Conservation (phyloP, 208 protist genomes). For the Herpetomonas samuelpessoai region DNA sequence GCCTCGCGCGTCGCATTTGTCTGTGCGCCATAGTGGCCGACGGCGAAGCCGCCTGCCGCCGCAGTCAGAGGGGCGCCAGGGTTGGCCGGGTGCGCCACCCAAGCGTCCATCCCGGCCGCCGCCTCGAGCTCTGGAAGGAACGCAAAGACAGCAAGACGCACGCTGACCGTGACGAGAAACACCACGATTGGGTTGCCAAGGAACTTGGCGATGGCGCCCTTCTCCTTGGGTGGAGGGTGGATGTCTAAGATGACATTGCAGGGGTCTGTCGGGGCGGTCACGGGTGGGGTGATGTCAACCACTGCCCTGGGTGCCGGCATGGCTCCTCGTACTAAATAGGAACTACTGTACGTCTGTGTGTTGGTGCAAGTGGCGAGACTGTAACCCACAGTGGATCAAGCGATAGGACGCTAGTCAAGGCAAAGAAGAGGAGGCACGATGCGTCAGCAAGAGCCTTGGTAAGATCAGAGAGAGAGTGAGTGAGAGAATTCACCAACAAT, state of each 20-base stretch:
- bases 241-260: neutral
- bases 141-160: slow-evolving; percentile 11
- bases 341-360: no score
- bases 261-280: neutral
- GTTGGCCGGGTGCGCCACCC: neutral
- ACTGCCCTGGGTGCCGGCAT: neutral
- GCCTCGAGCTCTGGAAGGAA: neutral
- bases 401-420: no score
- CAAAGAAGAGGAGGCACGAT: no score
- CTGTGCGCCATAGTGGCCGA: neutral
- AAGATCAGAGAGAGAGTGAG: no score
- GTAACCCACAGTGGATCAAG: no score
- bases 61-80: neutral
- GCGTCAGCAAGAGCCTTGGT: no score
- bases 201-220: neutral
- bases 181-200: slow-evolving; percentile 12
- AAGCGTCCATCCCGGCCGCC: neutral
- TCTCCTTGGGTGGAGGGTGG: neutral
- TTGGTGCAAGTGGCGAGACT: no score
- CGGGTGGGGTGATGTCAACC: neutral
- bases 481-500: no score
- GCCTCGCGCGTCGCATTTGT: neutral
- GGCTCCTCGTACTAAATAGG: no score
- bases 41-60: neutral
- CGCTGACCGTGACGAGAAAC: slow-evolving; percentile 8